Conservation (phyloP, 2,329 filamentous ascomycete species). For the Lithohypha guttulata region DNA sequence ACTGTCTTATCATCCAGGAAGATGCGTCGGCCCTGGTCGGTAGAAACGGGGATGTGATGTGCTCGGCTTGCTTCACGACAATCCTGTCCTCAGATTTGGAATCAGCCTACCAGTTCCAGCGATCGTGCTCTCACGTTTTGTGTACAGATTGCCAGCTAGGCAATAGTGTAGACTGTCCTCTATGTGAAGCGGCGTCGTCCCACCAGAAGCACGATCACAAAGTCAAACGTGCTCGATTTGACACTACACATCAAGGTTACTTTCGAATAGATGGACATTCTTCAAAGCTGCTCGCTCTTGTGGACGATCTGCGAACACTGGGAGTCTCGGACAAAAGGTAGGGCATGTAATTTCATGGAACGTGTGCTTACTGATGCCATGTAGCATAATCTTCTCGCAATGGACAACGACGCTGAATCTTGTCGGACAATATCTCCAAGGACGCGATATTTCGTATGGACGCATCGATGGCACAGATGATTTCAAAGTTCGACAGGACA, state of each 20-base stretch:
- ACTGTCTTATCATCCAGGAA: constrained; percentile 26
- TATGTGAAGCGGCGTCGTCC: not conserved
- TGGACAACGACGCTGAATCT: constrained; percentile 37
- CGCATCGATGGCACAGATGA: constrained; percentile 38
- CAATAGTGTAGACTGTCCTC: constrained; percentile 6
- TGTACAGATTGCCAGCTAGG: constrained; percentile 25
- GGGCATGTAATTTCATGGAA: not conserved
- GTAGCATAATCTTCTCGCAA: constrained; percentile 38
- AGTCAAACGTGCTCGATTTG: not conserved
- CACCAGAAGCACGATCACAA: not conserved
- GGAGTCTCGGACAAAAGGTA: constrained; percentile 11
- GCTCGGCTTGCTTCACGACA: constrained; percentile 25
- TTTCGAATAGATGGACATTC: constrained; percentile 25
- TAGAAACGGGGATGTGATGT: constrained; percentile 23
- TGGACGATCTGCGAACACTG: constrained; percentile 25
- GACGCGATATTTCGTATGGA: constrained; percentile 19
- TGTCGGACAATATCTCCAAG: constrained; percentile 25
- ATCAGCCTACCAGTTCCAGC: constrained; percentile 21
- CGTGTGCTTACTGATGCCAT: not conserved
- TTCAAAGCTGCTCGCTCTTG: constrained; percentile 28
- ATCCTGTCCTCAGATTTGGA: constrained; percentile 20
- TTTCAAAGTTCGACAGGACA: constrained; percentile 28
- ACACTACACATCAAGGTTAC: constrained; percentile 15
- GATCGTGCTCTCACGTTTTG: constrained; percentile 26
- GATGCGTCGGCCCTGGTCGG: constrained; percentile 24